Evolutionary conservation across 192 early-diverging fungal species (phyloP).

Genomic region (Phycomyces nitens): DNA sequence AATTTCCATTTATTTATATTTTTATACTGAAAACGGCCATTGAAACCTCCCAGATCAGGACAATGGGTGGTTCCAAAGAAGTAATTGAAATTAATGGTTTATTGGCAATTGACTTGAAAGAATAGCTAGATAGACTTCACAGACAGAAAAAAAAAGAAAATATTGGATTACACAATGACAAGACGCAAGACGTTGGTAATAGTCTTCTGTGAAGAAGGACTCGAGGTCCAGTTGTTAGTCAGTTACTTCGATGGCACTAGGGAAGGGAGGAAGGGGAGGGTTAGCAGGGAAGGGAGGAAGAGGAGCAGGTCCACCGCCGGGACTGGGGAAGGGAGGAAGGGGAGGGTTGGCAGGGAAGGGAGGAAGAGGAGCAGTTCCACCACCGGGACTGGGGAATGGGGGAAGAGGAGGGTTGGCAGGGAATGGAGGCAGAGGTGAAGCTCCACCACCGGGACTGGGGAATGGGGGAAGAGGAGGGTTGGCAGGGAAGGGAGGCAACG

Average conservation of each 20-base stretch:
- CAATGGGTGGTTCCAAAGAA: too few species aligned
- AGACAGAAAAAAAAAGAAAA: too few species aligned
- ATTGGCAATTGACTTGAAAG: too few species aligned
- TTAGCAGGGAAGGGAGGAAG: background rate
- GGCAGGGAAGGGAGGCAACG: background rate
- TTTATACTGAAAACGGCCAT: background rate
- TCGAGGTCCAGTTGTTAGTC: too few species aligned
- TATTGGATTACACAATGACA: too few species aligned
- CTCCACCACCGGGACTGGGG: background rate
- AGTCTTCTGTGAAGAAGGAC: too few species aligned
- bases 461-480: background rate
- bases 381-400: background rate
- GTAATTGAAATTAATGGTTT: too few species aligned
- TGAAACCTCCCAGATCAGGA: too few species aligned
- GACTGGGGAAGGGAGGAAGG: background rate
- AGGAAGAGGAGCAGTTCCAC: background rate
- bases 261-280: background rate
- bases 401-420: constrained; percentile 1
- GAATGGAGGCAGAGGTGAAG: background rate
- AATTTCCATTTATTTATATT: background rate
- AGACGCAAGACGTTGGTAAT: too few species aligned
- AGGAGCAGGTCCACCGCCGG: background rate
- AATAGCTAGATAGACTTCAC: too few species aligned
- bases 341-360: constrained; percentile 1
- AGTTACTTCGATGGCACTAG: background rate